Evolutionary conservation across 1,139 yeast genomes (phyloP), one percentile per base, ranked within the genome.

Genomic region (Hyphopichia burtonii): DNA sequence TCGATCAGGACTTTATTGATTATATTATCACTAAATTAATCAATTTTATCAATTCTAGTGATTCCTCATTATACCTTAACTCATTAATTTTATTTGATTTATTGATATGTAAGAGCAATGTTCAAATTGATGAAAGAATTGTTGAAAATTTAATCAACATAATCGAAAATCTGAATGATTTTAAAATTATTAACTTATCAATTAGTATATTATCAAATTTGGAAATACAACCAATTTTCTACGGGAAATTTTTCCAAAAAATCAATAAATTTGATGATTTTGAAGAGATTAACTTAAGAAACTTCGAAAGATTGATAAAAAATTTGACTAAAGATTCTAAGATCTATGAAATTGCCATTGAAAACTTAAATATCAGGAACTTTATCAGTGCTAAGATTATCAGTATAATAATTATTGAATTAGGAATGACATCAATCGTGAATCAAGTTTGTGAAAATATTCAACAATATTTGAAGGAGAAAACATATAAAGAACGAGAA

Each of bases 371-470:
- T 37, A 48, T 54, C 30, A 52, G 45, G 17, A 45, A 56, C 22
- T 55, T 56, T 39, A 50, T 63, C 5, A 58, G 58, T 45, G 65
- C 65, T 35, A 76, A 68, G 49, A 57, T 74, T 9, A 50, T 78
- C 44, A 78, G 82, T 2, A 62, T 68, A 25, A 59, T 76, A 25
- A 61, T 70, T 15, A 56, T 67, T 27, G 58, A 65, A 31, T 66
- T 68, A 25, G 44, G 59, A 1, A 51, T 73, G 38, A 46, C 50
- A 2, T 54, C 52, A 2, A 63, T 67, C 18, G 61, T 76, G 18
- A 49, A 50, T 7, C n/a, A 25, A 11, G 28, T 25, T 25, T 8
- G 4, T 25, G n/a, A 8, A 9, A 5, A 25, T 7, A 25, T 25
- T 25, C 28, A 25, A 25, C 7, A 3, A 7, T 25, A 7, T 10